These are phyloP conservation scores for Chalciporus sphaerocephalus DNA, from an alignment of 768 basidiomycete species.

Conservation along the genomic window DNA sequence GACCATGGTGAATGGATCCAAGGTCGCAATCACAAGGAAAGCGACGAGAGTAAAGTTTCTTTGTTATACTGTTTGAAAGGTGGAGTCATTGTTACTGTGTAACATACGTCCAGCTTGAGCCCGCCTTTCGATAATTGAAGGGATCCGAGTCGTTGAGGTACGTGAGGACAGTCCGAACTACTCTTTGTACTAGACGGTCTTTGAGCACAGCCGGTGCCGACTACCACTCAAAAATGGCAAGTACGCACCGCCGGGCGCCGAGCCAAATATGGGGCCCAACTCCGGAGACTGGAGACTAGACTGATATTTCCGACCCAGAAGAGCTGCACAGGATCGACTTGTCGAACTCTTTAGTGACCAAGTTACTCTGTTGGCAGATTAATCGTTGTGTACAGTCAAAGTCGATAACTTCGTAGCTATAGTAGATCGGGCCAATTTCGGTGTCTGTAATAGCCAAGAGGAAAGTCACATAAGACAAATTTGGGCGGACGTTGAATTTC, in stretches of 20 bases:
- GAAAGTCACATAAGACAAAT: slow-evolving; percentile 15
- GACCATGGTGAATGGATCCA: too few species aligned
- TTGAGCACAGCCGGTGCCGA: too few species aligned
- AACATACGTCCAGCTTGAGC: too few species aligned
- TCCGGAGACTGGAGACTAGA: neutral
- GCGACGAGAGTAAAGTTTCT: too few species aligned
- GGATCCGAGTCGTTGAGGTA: too few species aligned
- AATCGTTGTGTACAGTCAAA: too few species aligned
- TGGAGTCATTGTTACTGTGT: neutral
- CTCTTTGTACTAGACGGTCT: neutral
- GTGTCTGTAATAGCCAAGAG: neutral
- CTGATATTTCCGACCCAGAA: neutral
- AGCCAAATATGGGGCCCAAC: neutral
- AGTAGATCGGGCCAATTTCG: neutral
- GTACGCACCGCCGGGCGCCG: too few species aligned
- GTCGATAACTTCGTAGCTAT: too few species aligned
- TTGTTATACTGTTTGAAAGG: neutral
- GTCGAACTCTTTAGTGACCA: neutral
- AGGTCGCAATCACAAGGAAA: too few species aligned
- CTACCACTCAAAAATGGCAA: too few species aligned
- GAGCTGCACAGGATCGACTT: neutral
- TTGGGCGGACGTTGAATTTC: slow-evolving; percentile 28
- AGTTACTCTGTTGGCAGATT: neutral
- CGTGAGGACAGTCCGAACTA: too few species aligned
- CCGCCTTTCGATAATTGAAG: too few species aligned